A percentile compares a stretch with the other conserved stretches of the same genome.
Conservation (phyloP, 805 yeast species). For the Sugiyamaella boreocaroliniensis region DNA sequence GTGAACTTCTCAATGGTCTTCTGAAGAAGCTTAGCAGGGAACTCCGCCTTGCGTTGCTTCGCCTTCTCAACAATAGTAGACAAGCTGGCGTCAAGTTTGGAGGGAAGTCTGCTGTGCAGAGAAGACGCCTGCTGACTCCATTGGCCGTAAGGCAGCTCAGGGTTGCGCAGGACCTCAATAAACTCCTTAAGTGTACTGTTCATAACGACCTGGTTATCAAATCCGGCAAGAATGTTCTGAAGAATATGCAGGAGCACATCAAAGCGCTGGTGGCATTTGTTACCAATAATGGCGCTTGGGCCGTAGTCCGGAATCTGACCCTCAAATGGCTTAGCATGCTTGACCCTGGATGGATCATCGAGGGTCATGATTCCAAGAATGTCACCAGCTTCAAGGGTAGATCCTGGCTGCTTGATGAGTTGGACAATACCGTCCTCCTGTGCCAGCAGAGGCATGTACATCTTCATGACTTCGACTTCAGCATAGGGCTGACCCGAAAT, state of each 20-base stretch:
- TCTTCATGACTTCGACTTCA: slow-evolving; percentile 98
- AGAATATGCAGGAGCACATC: slow-evolving; percentile 52
- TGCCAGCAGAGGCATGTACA: slow-evolving; percentile 96
- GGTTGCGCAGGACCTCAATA: slow-evolving; percentile 66
- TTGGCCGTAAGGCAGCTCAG: slow-evolving; percentile 84
- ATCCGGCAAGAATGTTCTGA: slow-evolving; percentile 78
- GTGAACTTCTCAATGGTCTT: slow-evolving; percentile 65
- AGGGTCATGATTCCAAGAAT: slow-evolving; percentile 88
- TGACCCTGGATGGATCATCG: slow-evolving; percentile 95
- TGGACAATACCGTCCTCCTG: slow-evolving; percentile 91
- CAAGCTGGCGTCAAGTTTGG: slow-evolving; percentile 63
- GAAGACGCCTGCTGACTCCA: slow-evolving; percentile 86
- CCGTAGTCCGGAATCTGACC: slow-evolving; percentile 91
- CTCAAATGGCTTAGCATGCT: slow-evolving; percentile 91
- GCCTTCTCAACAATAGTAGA: slow-evolving; percentile 60
- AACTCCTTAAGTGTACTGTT: slow-evolving; percentile 69
- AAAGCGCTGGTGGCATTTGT: slow-evolving; percentile 75
- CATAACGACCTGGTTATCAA: slow-evolving; percentile 93
- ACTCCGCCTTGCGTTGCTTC: slow-evolving; percentile 61
- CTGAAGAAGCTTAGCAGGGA: slow-evolving; percentile 84
- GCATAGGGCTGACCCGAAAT: slow-evolving; percentile 90
- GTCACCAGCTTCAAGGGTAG: slow-evolving; percentile 95
- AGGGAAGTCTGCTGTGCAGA: slow-evolving; percentile 82
- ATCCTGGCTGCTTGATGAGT: slow-evolving; percentile 93
- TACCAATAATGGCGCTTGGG: slow-evolving; percentile 72